phyloP scores from a whole-genome alignment of 202 grass and related monocot species.

The Panicum virgatum region DNA sequence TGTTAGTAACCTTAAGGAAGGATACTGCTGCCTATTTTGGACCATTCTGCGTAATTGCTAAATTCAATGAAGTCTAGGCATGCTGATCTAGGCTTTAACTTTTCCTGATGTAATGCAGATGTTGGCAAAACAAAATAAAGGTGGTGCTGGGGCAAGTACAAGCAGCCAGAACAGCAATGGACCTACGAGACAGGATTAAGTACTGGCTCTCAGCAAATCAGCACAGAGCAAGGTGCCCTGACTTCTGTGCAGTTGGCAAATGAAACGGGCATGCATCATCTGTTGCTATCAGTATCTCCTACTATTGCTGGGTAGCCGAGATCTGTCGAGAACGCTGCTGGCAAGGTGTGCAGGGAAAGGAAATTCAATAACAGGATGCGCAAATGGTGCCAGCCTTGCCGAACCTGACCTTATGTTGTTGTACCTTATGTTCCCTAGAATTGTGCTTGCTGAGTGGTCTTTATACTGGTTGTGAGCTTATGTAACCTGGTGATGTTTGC shows the following conservation, averaged over 20 bases:
- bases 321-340: not conserved
- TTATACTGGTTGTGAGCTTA: not conserved
- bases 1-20: not conserved
- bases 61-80: not conserved
- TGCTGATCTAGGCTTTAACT: not conserved
- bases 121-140: slow-evolving; percentile 7
- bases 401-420: slow-evolving; percentile 5
- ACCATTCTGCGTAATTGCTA: not conserved
- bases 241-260: not conserved
- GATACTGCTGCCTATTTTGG: not conserved
- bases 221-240: not conserved
- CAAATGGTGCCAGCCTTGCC: not conserved
- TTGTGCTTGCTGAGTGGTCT: not conserved
- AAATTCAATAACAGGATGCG: slow-evolving; percentile 30
- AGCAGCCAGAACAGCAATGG: not conserved
- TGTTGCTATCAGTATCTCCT: not conserved
- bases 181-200: slow-evolving; percentile 6
- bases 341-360: not conserved
- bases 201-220: not conserved
- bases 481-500: not conserved
- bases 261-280: not conserved
- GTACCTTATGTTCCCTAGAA: not conserved
- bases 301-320: not conserved
- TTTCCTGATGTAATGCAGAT: slow-evolving; percentile 40
- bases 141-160: slow-evolving; percentile 4